phyloP scores from a whole-genome alignment of 75 land plant genomes.

The Picea glauca region DNA sequence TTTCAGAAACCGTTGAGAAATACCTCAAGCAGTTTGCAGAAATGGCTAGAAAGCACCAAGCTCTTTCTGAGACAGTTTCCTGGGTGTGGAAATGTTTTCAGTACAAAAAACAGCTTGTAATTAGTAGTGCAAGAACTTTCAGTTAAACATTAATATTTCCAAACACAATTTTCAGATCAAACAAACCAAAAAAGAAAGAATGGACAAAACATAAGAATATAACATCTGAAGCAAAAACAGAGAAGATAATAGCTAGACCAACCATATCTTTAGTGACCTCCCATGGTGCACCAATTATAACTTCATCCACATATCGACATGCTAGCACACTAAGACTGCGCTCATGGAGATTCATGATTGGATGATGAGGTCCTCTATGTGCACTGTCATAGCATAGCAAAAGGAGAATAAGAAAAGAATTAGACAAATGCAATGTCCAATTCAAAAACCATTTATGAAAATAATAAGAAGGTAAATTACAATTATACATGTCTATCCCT shows the following conservation, averaged over 20 bases:
- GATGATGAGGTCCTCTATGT: conserved; percentile 51
- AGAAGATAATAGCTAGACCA: conserved; percentile 1
- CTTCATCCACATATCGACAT: conserved; percentile 78
- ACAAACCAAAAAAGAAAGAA: background rate
- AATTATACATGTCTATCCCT: background rate
- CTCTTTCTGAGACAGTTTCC: too few species aligned
- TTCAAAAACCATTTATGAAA: background rate
- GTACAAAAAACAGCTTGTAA: too few species aligned
- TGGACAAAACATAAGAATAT: background rate
- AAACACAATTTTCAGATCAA: background rate
- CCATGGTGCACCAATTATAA: conserved; percentile 82
- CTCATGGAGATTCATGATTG: conserved; percentile 76
- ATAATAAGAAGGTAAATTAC: background rate
- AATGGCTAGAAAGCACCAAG: too few species aligned
- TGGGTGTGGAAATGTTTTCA: too few species aligned
- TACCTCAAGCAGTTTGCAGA: too few species aligned
- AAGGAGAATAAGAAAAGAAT: background rate
- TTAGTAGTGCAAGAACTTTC: too few species aligned
- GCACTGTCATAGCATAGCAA: conserved; percentile 31
- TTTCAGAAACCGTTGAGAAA: too few species aligned
- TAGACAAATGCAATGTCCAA: background rate
- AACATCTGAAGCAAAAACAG: background rate
- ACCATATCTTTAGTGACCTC: conserved; percentile 77
- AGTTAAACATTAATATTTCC: background rate
- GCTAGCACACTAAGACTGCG: conserved; percentile 75